phyloP scores from a whole-genome alignment of 2,329 filamentous ascomycete species.

The Talaromyces sp. region DNA sequence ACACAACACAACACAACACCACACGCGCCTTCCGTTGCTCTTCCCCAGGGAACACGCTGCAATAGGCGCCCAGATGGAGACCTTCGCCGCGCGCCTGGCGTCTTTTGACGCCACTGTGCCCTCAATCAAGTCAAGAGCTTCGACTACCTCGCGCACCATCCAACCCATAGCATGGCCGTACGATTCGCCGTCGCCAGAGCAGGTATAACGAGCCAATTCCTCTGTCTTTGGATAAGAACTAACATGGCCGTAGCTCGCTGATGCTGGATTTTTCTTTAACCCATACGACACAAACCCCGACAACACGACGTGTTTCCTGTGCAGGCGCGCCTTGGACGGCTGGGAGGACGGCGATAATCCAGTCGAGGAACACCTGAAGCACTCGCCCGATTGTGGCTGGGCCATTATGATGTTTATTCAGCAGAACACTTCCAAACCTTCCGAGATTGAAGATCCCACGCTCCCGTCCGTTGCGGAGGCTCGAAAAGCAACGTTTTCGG shows the following conservation, averaged over 20 bases:
- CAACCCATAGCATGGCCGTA: conserved; percentile 72
- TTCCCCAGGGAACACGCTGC: not conserved
- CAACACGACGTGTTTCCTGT: conserved; percentile 87
- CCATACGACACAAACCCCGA: conserved; percentile 72
- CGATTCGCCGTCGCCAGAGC: conserved; percentile 58
- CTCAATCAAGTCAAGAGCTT: conserved; percentile 65
- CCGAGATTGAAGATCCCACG: conserved; percentile 66
- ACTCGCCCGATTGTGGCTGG: conserved; percentile 81
- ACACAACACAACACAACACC: not conserved
- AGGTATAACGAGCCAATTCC: conserved; percentile 47
- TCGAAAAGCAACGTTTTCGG: conserved; percentile 76
- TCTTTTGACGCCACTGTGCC: conserved; percentile 67
- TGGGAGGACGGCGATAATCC: conserved; percentile 89
- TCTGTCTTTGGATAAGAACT: conserved; percentile 7
- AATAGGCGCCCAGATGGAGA: conserved; percentile 47
- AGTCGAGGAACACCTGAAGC: conserved; percentile 76
- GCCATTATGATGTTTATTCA: conserved; percentile 66
- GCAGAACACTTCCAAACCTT: conserved; percentile 38
- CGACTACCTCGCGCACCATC: conserved; percentile 54
- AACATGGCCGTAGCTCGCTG: conserved; percentile 62
- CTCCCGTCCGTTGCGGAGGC: conserved; percentile 68
- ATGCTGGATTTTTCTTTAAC: conserved; percentile 85
- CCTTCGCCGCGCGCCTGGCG: conserved; percentile 70
- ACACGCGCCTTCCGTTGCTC: not conserved
- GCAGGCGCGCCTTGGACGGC: conserved; percentile 76